Evolutionary conservation across 345 rosid species (phyloP).

Genomic region (Brassica cretica): DNA sequence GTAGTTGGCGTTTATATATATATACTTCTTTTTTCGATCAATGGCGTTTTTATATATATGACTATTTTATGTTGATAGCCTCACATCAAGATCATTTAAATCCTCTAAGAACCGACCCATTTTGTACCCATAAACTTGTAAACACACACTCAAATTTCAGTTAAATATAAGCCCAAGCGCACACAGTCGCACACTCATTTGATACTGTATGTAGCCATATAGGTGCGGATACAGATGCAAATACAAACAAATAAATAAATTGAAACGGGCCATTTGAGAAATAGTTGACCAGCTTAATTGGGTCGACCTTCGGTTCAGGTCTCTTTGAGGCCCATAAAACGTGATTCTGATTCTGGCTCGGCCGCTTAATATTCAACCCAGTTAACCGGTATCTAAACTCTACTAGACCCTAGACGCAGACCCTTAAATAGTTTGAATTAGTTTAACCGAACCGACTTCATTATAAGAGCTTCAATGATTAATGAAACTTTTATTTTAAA

Average conservation of each 20-base stretch:
- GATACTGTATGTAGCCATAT: not conserved
- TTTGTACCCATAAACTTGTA: slow-evolving; percentile 9
- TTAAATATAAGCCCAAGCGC: not conserved
- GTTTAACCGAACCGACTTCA: not conserved
- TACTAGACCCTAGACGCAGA: not conserved
- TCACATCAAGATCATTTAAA: not conserved
- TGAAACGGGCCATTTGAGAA: not conserved
- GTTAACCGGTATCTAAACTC: not conserved
- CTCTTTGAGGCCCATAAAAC: not conserved
- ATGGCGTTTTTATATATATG: not conserved
- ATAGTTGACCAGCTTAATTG: not conserved
- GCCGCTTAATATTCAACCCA: not conserved
- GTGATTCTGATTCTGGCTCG: not conserved
- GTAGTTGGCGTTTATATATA: not conserved
- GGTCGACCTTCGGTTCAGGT: not conserved
- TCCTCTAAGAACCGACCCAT: slow-evolving; percentile 9
- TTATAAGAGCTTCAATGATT: not conserved
- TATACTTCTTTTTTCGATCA: too few relatives aligned
- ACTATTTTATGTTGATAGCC: not conserved
- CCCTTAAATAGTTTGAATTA: too few relatives aligned
- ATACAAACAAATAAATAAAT: not conserved
- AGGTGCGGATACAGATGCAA: not conserved
- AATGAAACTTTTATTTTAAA: not conserved
- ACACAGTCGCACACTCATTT: not conserved
- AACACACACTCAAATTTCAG: not conserved